Evolutionary conservation across 2,329 filamentous ascomycete species (phyloP), one percentile per base, ranked within the genome.

Genomic region (Sphaceloma murrayae): DNA sequence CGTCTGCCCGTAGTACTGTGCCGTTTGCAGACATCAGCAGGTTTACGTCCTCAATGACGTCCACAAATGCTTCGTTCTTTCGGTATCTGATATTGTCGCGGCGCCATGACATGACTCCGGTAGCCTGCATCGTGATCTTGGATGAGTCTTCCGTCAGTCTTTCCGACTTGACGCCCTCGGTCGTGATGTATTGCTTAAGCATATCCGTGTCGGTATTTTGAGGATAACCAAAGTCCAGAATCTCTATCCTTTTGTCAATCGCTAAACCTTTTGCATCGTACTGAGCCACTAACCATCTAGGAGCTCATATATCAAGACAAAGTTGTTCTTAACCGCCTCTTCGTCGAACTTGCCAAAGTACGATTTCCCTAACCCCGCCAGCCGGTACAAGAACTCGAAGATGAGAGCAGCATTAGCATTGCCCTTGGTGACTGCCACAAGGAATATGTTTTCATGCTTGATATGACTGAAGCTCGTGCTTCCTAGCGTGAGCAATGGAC

Each of bases 271-370:
- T 9, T n/a, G 7, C 16, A 9, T 13, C 13, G n/a, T 13, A 5
- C n/a, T 29, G 6, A 4, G 5, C 3, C 16, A 59, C 68, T 51
- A 60, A 91, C 85, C 85, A 64, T 98, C 91, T 46, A 98, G 69
- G 46, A 98, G 75, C 73, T 98, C 91, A 66, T 98, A 98, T 29
- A 98, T 87, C 53, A 98, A 73, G 52, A 98, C 91, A 68, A 98
- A 98, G 70, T 98, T 98, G 69, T 95, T 96, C 80, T 98, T 98
- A 56, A 98, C 89, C 46, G 91, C 88, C 68, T 98, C 91, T 72
- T 98, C 91, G 60, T 98, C 91, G 60, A 98, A 94, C 67, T 96
- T 96, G 61, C 85, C 89, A 73, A 98, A 98, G 67, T 98, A 98
- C 47, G 87, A 85, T 67, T 85, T 87, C 31, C 91, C 91, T 52